Base-by-base conservation (phyloP, 768 basidiomycete genomes). In the Artomyces pyxidatus region DNA sequence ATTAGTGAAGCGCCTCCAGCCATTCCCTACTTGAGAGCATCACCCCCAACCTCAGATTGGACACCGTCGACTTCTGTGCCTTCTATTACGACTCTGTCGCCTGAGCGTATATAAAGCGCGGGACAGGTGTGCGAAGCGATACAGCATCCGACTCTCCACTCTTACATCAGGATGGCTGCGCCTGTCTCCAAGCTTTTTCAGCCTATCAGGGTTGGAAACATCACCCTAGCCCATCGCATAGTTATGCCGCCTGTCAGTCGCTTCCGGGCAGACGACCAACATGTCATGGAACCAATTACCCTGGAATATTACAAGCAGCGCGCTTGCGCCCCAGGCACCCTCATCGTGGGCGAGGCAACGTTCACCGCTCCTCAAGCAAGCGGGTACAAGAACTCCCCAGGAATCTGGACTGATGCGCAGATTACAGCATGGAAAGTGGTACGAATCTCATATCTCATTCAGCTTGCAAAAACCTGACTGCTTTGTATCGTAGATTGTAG, bases 221-320 rank as follows among this genome's bases (percentile, higher is more conserved):
- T 58, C 21, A 40, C 30, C 8, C 58, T 61, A 16, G 28, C 22
- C 12, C 59, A 61, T 37, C 56, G 59, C n/a, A 39, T 61, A 17
- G 51, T 49, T 16, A 37, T 59, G 17, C 55, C 59, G 19, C 59
- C 59, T 16, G 25, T 61, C 41, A 61, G 56, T 6, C 58, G 59
- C 3, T 40, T 50, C 29, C 52, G 59, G 12, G 54, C 59, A 9
- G 39, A 48, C 21, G 32, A 48, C 17, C 29, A 40, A 14, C 17
- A 42, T 23, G 32, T 48, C 23, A 37, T 28, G 10, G 21, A 27
- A 3, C 47, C 48, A 10, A 8, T 48, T 21, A 21, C 29, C 3
- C 12, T 27, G 17, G 40, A 40, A n/a, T 41, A 41, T 21, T 55
- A 55, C 47, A 26, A 21, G 22, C 54, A 55, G 42, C 45, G 54